Evolutionary conservation across 2,329 filamentous ascomycete species (phyloP).

Genomic region (Talaromyces sp.): DNA sequence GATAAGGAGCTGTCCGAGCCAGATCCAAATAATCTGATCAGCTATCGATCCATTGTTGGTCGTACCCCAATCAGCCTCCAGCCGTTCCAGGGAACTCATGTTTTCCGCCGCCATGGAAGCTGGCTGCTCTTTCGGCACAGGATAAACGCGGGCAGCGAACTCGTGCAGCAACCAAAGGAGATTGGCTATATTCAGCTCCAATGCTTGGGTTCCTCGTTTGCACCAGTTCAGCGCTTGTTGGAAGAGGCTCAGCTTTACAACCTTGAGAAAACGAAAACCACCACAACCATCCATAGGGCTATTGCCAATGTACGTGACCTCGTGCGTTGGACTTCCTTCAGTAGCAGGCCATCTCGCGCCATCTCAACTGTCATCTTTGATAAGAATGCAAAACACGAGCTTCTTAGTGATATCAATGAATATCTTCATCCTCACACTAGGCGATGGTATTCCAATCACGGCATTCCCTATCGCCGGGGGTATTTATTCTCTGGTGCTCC

Average conservation of each 20-base stretch:
- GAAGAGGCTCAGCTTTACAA: conserved; percentile 51
- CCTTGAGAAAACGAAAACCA: conserved; percentile 29
- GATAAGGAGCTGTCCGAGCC: conserved; percentile 6
- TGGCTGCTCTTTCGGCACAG: conserved; percentile 15
- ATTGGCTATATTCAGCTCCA: conserved; percentile 13
- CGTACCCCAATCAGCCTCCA: conserved; percentile 21
- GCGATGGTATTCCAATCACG: conserved; percentile 69
- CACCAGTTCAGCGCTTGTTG: conserved; percentile 20
- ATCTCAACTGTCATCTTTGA: conserved; percentile 73
- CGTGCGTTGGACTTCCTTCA: conserved; percentile 54
- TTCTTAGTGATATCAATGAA: conserved; percentile 71
- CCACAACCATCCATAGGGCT: conserved; percentile 56
- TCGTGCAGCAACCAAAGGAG: conserved; percentile 7
- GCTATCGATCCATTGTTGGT: conserved; percentile 13
- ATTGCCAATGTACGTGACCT: conserved; percentile 34
- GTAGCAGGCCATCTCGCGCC: conserved; percentile 63
- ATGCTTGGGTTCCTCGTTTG: conserved; percentile 14
- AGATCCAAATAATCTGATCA: conserved; percentile 13
- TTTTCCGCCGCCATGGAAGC: conserved; percentile 14
- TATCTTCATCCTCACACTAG: conserved; percentile 64
- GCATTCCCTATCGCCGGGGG: conserved; percentile 70
- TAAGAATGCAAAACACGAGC: conserved; percentile 57
- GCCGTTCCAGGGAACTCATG: conserved; percentile 15
- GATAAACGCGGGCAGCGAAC: background rate
- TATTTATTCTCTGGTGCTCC: conserved; percentile 75